Evolutionary conservation across 805 yeast species (phyloP).

Genomic region (Ogataea pilisensis): DNA sequence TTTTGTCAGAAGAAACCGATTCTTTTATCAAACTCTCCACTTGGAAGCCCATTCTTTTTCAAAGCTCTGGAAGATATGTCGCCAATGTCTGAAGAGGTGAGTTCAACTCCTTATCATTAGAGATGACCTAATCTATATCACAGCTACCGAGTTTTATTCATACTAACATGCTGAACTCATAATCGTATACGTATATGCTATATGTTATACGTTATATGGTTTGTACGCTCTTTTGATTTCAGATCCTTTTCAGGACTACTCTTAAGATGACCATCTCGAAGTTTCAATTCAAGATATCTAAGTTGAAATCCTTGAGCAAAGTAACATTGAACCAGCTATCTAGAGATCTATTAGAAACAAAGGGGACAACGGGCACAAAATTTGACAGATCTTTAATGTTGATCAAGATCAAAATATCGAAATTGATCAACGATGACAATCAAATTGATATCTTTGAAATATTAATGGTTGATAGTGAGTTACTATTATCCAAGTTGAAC

Average conservation of each 20-base stretch:
- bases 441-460: slow-evolving; percentile 21
- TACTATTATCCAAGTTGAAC: slow-evolving; percentile 19
- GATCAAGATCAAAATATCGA: slow-evolving; percentile 17
- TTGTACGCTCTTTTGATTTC: no score
- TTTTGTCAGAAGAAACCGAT: no score
- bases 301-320: slow-evolving; percentile 25
- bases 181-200: not conserved
- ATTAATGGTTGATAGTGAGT: slow-evolving; percentile 20
- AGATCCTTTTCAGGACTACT: slow-evolving; percentile 22
- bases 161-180: not conserved
- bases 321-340: slow-evolving; percentile 19
- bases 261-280: slow-evolving; percentile 25
- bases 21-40: no score
- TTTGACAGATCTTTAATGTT: slow-evolving; percentile 22
- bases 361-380: slow-evolving; percentile 5
- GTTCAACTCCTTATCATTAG: no score
- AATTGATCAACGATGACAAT: slow-evolving; percentile 24
- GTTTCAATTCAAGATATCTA: slow-evolving; percentile 23
- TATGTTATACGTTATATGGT: no score
- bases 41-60: no score
- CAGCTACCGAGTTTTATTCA: not conserved
- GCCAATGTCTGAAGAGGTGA: slow-evolving; percentile 15
- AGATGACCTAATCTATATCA: no score
- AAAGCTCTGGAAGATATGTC: no score
- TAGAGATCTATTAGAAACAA: slow-evolving; percentile 16